Evolutionary conservation across 108 stramenopile genomes (phyloP), one percentile per base, ranked within the genome.

Genomic region (Nitzschia sp.): DNA sequence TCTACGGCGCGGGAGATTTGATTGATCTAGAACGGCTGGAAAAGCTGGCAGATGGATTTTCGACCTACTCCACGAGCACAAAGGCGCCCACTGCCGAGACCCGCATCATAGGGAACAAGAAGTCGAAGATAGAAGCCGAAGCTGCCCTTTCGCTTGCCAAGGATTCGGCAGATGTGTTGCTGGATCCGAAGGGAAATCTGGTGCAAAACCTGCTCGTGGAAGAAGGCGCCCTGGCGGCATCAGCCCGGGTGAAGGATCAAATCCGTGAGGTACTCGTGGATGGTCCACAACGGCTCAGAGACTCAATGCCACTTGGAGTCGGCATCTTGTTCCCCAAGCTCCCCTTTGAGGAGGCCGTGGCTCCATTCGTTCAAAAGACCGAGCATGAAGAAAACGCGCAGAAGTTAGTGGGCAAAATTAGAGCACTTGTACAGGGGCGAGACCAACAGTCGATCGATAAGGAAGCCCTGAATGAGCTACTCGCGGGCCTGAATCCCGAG

Each of bases 41-140:
- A 24, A 85, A 89, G 32, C 54, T 89, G 24, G 72, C 85, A 1
- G 66, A 82, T 51, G 88, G 85, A 11, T 85, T 89, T 42, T 65
- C 78, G 25, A 72, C 67, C 26, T 89, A 86, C 65, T 83, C 85
- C 30, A 74, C 17, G 61, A n/a, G n/a, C n/a, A n/a, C n/a, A n/a
- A n/a, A n/a, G n/a, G n/a, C n/a, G n/a, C n/a, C n/a, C n/a, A n/a
- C n/a, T n/a, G n/a, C n/a, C n/a, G n/a, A n/a, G n/a, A n/a, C n/a
- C n/a, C n/a, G n/a, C n/a, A n/a, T n/a, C n/a, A n/a, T n/a, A n/a
- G n/a, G n/a, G n/a, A n/a, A n/a, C n/a, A n/a, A 74, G 51, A 74
- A 80, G n/a, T n/a, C n/a, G n/a, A n/a, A n/a, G n/a, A n/a, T n/a
- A n/a, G n/a, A n/a, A n/a, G n/a, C n/a, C n/a, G n/a, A n/a, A n/a